Evolutionary conservation across 1,139 yeast species (phyloP), one percentile per base, ranked within the genome.

Genomic region (Pichia sp.): DNA sequence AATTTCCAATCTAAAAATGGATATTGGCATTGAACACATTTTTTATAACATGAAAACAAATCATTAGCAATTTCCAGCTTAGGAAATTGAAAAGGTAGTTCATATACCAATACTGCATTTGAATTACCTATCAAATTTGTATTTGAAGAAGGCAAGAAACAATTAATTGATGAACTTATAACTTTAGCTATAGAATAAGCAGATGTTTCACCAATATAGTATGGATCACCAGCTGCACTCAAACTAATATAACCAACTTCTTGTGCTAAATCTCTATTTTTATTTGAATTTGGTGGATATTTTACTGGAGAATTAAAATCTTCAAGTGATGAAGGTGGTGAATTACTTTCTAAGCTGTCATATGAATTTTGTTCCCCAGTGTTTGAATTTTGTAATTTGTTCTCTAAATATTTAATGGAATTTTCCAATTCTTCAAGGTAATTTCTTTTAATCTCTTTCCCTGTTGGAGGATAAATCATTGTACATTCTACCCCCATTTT

Each of bases 381-480:
- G n/a, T 23, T 30, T 6, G 20, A 20, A 7, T n/a, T 16, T 6
- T 43, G 50, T 35, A 71, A 43, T 41, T 58, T 51, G 10, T 41
- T 45, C 48, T 73, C 72, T 41, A 73, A 55, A 3, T 48, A 43
- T 31, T 56, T 54, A 7, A 74, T 56, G 32, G 65, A 55, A 34
- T 65, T 66, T 54, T 76, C 81, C 39, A 76, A 60, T 44, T 63
- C 69, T 24, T 69, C 67, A 7, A 75, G 61, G 52, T 76, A 73
- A 38, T 73, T 65, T 33, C 80, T 58, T 2, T 78, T 76, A 3
- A 75, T 68, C 41, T 71, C 74, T 43, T 76, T 59, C 0, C 77
- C 77, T 1, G 76, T 73, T n/a, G 73, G 69, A 3, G 74, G 70
- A 51, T 75, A 80, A 4, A 73, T 56, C 1, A 76, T 71, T 26